Conservation (phyloP, 768 basidiomycete species). For the Trametes punicea region DNA sequence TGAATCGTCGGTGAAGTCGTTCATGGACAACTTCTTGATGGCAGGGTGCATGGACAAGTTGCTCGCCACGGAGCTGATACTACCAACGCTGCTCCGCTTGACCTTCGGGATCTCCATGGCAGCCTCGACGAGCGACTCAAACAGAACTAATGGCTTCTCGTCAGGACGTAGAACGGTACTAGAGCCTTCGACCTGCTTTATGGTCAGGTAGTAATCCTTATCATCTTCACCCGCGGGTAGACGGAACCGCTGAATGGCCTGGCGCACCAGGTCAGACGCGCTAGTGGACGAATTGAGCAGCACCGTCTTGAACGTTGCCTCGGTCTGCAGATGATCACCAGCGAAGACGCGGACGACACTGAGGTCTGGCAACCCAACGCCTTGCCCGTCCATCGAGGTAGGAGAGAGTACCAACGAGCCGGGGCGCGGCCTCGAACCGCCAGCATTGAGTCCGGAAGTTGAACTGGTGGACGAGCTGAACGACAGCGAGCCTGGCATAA, state of each 20-base stretch:
- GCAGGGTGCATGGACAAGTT: constrained; percentile 94
- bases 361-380: constrained; percentile 69
- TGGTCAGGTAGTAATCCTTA: constrained; percentile 77
- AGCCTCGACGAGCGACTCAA: constrained; percentile 80
- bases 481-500: constrained; percentile 50
- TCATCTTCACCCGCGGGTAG: constrained; percentile 62
- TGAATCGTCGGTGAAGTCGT: constrained; percentile 96
- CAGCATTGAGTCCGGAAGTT: constrained; percentile 41
- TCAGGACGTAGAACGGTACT: constrained; percentile 67
- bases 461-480: constrained; percentile 38
- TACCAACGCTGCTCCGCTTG: constrained; percentile 89
- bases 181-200: constrained; percentile 90
- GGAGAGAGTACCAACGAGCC: constrained; percentile 74
- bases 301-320: constrained; percentile 98
- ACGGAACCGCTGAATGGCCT: constrained; percentile 93
- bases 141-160: constrained; percentile 85
- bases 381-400: constrained; percentile 56
- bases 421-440: constrained; percentile 54
- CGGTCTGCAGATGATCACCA: constrained; percentile 84
- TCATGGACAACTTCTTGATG: constrained; percentile 91
- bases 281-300: constrained; percentile 85
- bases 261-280: constrained; percentile 78
- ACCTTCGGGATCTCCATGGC: constrained; percentile 83
- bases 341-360: constrained; percentile 97
- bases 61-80: constrained; percentile 90